Conservation (phyloP, 192 early-diverging fungal genomes). For the Backusella tarrabulga region DNA sequence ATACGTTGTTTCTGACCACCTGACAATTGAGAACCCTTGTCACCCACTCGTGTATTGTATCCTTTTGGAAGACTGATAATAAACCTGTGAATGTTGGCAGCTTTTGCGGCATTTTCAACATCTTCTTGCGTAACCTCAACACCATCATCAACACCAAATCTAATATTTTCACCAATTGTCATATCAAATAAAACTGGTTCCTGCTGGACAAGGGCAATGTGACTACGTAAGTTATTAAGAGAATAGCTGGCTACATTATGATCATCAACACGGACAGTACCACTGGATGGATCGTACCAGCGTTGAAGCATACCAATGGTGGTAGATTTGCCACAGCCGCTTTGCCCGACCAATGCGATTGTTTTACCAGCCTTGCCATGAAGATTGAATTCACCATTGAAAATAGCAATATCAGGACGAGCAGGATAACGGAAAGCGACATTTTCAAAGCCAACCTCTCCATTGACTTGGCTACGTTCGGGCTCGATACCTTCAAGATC, state of each 20-base stretch:
- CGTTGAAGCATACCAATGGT: constrained; percentile 65
- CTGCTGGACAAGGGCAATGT: constrained; percentile 83
- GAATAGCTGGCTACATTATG: constrained; percentile 59
- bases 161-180: constrained; percentile 82
- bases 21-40: constrained; percentile 60
- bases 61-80: constrained; percentile 55
- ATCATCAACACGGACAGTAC: constrained; percentile 62
- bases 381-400: constrained; percentile 57
- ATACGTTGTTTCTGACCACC: constrained; percentile 83
- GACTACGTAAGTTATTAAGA: constrained; percentile 59
- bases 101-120: constrained; percentile 49
- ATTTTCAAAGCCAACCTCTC: constrained; percentile 48
- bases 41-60: constrained; percentile 68
- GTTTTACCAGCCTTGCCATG: constrained; percentile 59
- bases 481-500: constrained; percentile 39
- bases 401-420: constrained; percentile 55
- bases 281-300: constrained; percentile 73
- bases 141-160: constrained; percentile 53
- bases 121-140: constrained; percentile 45
- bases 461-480: constrained; percentile 38
- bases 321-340: constrained; percentile 83
- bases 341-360: constrained; percentile 81
- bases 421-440: constrained; percentile 72
- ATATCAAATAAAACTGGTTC: constrained; percentile 90
- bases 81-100: constrained; percentile 66